phyloP scores from a whole-genome alignment of 352 stramenopile genomes.

The Stramenopiles sp. region DNA sequence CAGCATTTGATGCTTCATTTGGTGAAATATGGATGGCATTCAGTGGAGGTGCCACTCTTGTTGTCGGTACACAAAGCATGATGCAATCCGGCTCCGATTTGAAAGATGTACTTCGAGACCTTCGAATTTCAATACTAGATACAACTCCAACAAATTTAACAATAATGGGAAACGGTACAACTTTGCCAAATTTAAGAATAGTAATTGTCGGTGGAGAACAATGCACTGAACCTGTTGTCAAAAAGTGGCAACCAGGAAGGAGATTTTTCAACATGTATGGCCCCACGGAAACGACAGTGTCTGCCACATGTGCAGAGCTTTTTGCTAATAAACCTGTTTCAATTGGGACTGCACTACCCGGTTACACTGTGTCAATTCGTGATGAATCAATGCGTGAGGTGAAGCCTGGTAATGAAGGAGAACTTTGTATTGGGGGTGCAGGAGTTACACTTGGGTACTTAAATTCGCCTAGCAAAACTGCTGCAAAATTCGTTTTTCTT shows the following conservation, averaged over 20 bases:
- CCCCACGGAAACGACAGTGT: constrained; percentile 3
- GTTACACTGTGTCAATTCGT: constrained; percentile 8
- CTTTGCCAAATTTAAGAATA: not conserved
- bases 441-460: constrained; percentile 60
- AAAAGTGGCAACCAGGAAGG: constrained; percentile 4
- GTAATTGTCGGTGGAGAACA: constrained; percentile 9
- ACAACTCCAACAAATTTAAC: constrained; percentile 11
- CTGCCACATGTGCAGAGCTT: not conserved
- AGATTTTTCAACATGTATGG: constrained; percentile 12
- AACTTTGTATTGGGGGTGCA: constrained; percentile 57
- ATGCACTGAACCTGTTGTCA: not conserved
- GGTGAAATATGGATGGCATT: constrained; percentile 11
- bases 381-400: not conserved
- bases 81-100: constrained; percentile 4
- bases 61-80: not conserved
- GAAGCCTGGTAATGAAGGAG: constrained; percentile 23
- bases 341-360: not conserved
- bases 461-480: constrained; percentile 45
- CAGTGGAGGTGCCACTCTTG: not conserved
- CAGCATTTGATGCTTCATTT: constrained; percentile 7
- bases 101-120: not conserved
- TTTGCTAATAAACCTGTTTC: not conserved
- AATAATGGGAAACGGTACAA: not conserved
- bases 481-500: constrained; percentile 10
- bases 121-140: not conserved